Evolutionary conservation across 768 basidiomycete species (phyloP), one percentile per base, ranked within the genome.

Genomic region (Crepidotus variabilis): DNA sequence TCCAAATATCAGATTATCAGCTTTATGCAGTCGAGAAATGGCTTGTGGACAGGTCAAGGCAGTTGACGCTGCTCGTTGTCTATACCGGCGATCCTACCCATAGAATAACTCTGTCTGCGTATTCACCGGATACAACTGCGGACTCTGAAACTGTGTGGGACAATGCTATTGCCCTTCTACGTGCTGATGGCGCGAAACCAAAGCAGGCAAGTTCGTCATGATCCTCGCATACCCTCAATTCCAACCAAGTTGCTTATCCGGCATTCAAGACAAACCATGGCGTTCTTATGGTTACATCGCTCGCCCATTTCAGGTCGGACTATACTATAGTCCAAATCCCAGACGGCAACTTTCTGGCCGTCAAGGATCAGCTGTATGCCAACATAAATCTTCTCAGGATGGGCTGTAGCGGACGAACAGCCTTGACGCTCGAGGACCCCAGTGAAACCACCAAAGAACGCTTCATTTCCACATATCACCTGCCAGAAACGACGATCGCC

Each of bases 21-120:
- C 77, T 93, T 55, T 94, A 92, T 66, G 91, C 90, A 0, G 92
- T 94, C 8, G 88, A 93, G 75, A 88, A 88, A 69, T 93, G 91
- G 90, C 78, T 92, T 56, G 83, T 88, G 7, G 84, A 87, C 52
- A 79, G 87, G 56, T 78, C 78, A 60, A 77, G 83, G 14, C 78
- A 80, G 2, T 73, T 86, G 57, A 77, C 81, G 3, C 78, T 85
- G 10, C 76, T 94, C 49, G 77, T 82, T 36, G 91, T 93, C 47
- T 90, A 86, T 67, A 94, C 91, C 1, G 91, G 88, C 33, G 82
- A 91, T 64, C 78, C 82, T 11, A 71, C 75, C 9, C 88, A 93
- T 76, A 84, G 80, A 71, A 84, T 82, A 57, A 67, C 72, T 23
- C 66, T 75, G 50, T 54, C 70, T 14, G 80, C 61, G 0, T 57